Evolutionary conservation across 192 early-diverging fungal genomes (phyloP).

Genomic region (Rhizophagus prolifer): DNA sequence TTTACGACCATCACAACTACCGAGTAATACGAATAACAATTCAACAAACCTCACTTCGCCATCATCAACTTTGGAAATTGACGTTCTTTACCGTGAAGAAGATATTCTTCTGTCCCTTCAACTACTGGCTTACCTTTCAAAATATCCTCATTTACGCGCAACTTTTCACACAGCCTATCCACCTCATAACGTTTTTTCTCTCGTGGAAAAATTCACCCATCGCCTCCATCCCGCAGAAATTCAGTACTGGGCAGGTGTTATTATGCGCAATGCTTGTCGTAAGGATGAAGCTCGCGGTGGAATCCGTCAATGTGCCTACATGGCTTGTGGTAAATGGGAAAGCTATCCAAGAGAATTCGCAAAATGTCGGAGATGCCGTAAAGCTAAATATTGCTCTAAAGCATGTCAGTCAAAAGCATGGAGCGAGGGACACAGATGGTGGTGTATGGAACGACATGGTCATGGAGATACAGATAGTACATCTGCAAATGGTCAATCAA

Average conservation of each 20-base stretch:
- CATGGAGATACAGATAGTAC: conserved; percentile 33
- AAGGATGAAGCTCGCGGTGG: conserved; percentile 71
- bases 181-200: conserved; percentile 68
- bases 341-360: conserved; percentile 72
- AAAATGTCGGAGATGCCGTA: conserved; percentile 85
- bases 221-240: conserved; percentile 64
- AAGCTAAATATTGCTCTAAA: conserved; percentile 86
- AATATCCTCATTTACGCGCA: conserved; percentile 81
- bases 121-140: conserved; percentile 85
- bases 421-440: conserved; percentile 78
- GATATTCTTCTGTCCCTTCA: conserved; percentile 82
- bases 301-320: conserved; percentile 76
- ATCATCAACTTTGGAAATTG: conserved; percentile 36
- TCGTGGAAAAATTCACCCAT: conserved; percentile 75
- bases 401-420: conserved; percentile 73
- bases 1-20: conserved; percentile 30
- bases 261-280: conserved; percentile 80
- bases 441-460: conserved; percentile 65
- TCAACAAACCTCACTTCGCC: conserved; percentile 28
- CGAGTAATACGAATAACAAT: conserved; percentile 25
- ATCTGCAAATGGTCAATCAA: conserved; percentile 33
- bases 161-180: conserved; percentile 50
- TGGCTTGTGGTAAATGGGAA: conserved; percentile 80
- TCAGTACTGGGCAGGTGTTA: conserved; percentile 72
- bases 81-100: conserved; percentile 74